A percentile compares a stretch with the other conserved stretches of the same genome.
Conservation (phyloP, 1,284 basidiomycete species). For the Cerrena zonata region DNA sequence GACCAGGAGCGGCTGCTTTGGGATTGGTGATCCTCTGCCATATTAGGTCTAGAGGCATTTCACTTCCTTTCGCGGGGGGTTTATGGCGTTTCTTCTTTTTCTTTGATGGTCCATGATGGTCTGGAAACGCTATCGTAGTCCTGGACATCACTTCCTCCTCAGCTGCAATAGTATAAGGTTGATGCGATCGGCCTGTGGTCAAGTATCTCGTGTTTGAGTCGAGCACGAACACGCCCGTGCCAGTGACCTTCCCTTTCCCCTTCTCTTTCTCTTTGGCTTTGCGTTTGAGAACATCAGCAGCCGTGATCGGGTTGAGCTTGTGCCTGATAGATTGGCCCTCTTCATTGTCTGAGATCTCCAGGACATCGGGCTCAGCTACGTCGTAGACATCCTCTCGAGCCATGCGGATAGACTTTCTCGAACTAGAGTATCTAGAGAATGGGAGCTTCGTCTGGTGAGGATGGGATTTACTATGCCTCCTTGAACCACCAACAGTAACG, state of each 20-base stretch:
- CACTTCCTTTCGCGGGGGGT: neutral
- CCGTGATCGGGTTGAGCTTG: neutral
- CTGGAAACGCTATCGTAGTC: neutral
- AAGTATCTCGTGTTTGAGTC: neutral
- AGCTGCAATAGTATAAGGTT: conserved; percentile 4
- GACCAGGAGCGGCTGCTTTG: neutral
- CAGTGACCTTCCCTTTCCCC: neutral
- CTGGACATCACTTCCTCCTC: conserved; percentile 4
- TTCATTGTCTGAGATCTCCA: neutral
- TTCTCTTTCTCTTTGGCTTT: conserved; percentile 6
- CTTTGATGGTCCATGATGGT: neutral
- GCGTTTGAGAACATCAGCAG: neutral
- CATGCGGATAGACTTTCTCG: neutral
- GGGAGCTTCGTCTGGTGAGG: conserved; percentile 1
- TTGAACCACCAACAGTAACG: neutral
- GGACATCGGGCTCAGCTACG: neutral
- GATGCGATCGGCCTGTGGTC: conserved; percentile 6
- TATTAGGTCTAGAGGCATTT: neutral
- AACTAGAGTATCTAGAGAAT: neutral
- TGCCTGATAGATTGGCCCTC: neutral
- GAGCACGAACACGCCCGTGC: conserved; percentile 8
- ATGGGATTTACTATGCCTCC: neutral
- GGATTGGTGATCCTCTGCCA: neutral
- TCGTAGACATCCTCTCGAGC: neutral
- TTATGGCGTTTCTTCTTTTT: neutral